Conservation (phyloP, 1,139 yeast genomes). For the Wickerhamomyces sp. region DNA sequence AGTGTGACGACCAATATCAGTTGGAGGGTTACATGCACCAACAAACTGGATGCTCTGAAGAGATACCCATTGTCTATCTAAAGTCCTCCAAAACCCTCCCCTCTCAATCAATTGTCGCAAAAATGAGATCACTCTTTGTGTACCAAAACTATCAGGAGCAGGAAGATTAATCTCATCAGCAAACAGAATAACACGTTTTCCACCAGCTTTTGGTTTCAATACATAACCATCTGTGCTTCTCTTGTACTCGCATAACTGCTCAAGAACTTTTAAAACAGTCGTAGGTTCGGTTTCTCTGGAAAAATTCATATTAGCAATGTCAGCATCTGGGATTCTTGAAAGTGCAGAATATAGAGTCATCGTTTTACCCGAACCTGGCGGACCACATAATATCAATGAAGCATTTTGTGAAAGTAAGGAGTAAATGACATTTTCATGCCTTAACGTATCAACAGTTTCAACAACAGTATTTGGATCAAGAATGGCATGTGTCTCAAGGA, state of each 20-base stretch:
- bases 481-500: constrained; percentile 62
- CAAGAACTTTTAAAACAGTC: constrained; percentile 59
- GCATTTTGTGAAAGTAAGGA: constrained; percentile 53
- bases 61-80: constrained; percentile 61
- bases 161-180: constrained; percentile 94
- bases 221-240: constrained; percentile 47
- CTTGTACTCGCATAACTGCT: constrained; percentile 66
- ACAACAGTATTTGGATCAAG: constrained; percentile 61
- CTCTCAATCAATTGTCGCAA: constrained; percentile 73
- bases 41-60: constrained; percentile 73
- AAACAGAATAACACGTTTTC: constrained; percentile 77
- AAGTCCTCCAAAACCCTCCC: constrained; percentile 71
- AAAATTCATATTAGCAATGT: constrained; percentile 69
- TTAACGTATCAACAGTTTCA: constrained; percentile 74
- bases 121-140: constrained; percentile 72
- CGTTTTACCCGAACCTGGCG: constrained; percentile 97
- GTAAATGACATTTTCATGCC: constrained; percentile 60
- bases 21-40: constrained; percentile 92
- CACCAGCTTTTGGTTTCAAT: constrained; percentile 57
- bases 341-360: constrained; percentile 80
- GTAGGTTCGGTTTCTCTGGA: constrained; percentile 76
- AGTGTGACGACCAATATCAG: constrained; percentile 68
- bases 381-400: constrained; percentile 82
- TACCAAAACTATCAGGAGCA: constrained; percentile 64
- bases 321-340: constrained; percentile 52